These are phyloP conservation scores for Sporothrix curviconia DNA, from an alignment of 2,329 filamentous ascomycete genomes.

Conservation along the genomic window DNA sequence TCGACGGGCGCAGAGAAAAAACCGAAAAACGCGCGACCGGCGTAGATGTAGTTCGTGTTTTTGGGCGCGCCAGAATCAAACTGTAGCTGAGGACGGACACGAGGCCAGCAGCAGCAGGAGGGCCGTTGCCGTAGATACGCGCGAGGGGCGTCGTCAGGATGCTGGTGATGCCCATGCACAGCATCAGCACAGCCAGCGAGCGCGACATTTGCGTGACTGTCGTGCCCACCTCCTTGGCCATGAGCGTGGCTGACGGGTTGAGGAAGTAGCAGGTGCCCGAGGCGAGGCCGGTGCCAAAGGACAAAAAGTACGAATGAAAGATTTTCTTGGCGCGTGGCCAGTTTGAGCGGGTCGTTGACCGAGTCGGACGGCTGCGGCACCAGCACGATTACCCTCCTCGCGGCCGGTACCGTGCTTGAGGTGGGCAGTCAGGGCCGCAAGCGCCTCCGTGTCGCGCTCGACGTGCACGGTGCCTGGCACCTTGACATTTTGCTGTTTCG, in stretches of 20 bases:
- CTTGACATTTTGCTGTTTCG: conserved; percentile 11
- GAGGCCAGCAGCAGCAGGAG: too few species aligned
- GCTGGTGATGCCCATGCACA: conserved; percentile 70
- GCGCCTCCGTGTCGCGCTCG: conserved; percentile 13
- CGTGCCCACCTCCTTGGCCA: conserved; percentile 23
- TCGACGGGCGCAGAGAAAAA: conserved; percentile 26
- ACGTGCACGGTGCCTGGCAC: conserved; percentile 16
- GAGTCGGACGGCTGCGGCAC: conserved; percentile 8
- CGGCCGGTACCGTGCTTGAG: conserved; percentile 7
- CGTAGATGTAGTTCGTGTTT: conserved; percentile 21
- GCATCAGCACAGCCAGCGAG: conserved; percentile 29
- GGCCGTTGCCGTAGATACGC: conserved; percentile 27
- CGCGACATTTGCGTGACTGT: conserved; percentile 28
- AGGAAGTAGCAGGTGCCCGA: conserved; percentile 25
- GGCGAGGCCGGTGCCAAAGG: conserved; percentile 30
- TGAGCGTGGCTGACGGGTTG: conserved; percentile 28
- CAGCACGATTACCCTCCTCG: not conserved
- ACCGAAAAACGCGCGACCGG: conserved; percentile 21
- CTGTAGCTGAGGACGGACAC: conserved; percentile 26
- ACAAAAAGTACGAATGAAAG: conserved; percentile 31
- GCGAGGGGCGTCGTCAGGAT: conserved; percentile 27
- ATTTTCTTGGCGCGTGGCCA: conserved; percentile 29
- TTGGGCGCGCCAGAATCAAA: not conserved
- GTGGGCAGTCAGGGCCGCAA: not conserved
- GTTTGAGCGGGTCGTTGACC: conserved; percentile 6